Percentiles rank a stretch among this genome's conserved stretches.
These are phyloP conservation scores for Curvularia lunata DNA, from an alignment of 2,329 filamentous ascomycete genomes.

Conservation along the genomic window DNA sequence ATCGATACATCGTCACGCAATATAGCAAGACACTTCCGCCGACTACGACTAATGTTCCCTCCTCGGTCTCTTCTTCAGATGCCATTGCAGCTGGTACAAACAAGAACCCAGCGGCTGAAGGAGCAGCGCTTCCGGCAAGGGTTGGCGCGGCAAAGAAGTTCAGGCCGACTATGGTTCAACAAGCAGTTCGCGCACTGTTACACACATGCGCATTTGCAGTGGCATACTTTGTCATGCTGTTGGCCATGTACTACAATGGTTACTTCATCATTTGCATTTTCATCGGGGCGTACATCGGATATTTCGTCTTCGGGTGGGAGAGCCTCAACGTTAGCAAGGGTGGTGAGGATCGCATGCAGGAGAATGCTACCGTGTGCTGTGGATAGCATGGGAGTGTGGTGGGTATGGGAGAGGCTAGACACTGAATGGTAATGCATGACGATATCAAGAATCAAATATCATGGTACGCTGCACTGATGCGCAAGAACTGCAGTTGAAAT, in stretches of 20 bases:
- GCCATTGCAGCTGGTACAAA: conserved; percentile 11
- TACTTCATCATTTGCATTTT: conserved; percentile 68
- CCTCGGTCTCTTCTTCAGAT: conserved; percentile 24
- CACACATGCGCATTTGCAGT: conserved; percentile 77
- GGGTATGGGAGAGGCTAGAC: neutral
- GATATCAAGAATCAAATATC: neutral
- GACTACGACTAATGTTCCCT: neutral
- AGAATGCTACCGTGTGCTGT: conserved; percentile 46
- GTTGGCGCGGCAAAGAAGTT: conserved; percentile 26
- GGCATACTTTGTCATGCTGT: conserved; percentile 80
- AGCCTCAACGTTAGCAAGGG: conserved; percentile 34
- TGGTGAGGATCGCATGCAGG: conserved; percentile 41
- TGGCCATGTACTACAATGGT: conserved; percentile 70
- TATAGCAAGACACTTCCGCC: conserved; percentile 44
- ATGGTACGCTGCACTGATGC: neutral
- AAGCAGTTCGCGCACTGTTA: conserved; percentile 70
- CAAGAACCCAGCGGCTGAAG: conserved; percentile 20
- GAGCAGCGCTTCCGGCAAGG: conserved; percentile 3
- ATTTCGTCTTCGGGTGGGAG: conserved; percentile 48
- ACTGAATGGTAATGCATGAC: neutral
- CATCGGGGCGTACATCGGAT: conserved; percentile 45
- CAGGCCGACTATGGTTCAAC: conserved; percentile 69
- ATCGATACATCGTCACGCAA: conserved; percentile 67
- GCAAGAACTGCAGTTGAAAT: neutral
- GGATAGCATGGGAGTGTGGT: conserved; percentile 30